phyloP scores from a whole-genome alignment of 2,329 filamentous ascomycete genomes.

The Pyrenophora seminiperda region DNA sequence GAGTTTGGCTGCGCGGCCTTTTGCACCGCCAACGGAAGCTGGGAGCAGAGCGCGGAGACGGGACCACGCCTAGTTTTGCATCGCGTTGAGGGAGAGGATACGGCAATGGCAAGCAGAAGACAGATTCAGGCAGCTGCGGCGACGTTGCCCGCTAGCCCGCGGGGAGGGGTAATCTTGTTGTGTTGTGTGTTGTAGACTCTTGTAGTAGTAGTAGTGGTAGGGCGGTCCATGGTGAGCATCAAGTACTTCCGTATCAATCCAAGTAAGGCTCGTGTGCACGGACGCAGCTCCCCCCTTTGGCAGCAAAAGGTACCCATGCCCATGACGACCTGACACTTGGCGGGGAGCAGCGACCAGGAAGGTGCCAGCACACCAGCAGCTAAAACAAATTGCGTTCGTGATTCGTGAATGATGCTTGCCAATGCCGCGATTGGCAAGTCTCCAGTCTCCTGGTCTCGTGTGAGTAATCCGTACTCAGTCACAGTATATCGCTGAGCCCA shows the following conservation, averaged over 20 bases:
- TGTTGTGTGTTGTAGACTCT: slow-evolving; percentile 12
- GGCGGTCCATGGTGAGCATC: neutral
- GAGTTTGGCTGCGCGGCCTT: slow-evolving; percentile 18
- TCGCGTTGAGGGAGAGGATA: neutral
- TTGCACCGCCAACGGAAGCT: slow-evolving; percentile 5
- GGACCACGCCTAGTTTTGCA: slow-evolving; percentile 13
- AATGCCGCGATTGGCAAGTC: too few species aligned
- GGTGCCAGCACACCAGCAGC: slow-evolving; percentile 7
- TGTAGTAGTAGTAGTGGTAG: neutral
- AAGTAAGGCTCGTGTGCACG: slow-evolving; percentile 10
- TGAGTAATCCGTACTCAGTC: too few species aligned
- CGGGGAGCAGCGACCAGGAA: neutral
- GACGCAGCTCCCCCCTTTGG: slow-evolving; percentile 12
- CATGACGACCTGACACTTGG: neutral
- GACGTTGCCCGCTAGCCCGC: slow-evolving; percentile 5
- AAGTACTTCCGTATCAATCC: slow-evolving; percentile 1
- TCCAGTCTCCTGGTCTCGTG: too few species aligned
- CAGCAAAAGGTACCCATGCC: slow-evolving; percentile 11
- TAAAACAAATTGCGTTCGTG: neutral
- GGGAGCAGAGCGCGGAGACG: slow-evolving; percentile 14
- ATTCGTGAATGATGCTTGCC: neutral
- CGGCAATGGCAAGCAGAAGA: neutral
- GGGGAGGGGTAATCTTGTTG: slow-evolving; percentile 14
- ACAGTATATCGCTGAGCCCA: too few species aligned
- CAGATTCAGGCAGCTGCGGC: slow-evolving; percentile 1